Base-by-base conservation (phyloP, 163 green algal species). In the Scenedesmus sp. region DNA sequence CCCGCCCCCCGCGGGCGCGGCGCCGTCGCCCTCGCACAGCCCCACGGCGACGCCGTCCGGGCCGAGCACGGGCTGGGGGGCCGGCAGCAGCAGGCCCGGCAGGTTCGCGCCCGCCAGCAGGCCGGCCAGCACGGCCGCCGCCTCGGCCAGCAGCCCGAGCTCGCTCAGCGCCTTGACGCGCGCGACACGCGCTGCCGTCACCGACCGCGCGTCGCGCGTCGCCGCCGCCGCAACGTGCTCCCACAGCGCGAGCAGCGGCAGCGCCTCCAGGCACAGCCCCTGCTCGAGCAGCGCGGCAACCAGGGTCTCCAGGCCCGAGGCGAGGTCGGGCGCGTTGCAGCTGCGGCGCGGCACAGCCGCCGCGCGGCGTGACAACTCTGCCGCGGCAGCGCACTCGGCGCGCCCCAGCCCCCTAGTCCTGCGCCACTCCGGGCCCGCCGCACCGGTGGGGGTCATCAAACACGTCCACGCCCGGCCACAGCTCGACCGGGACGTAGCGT, bases 291-390 rank as follows among this genome's bases (percentile, higher is more conserved):
- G 81, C 18, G 70, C 63, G 36, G 24, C 14, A 17, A 62, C 29
- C 10, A 84, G 50, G 14, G 62, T 65, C 70, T 91, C 85, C 28
- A 91, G 63, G 51, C 84, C 82, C 1, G 69, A 74, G 33, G 85
- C 51, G 50, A 94, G 75, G 67, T 93, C 85, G 14, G 74, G 57
- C n/a, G 86, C 75, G 29, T 87, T 89, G 79, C 86, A 90, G 56
- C 81, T 87, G 73, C 31, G 60, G 11, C 33, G 33, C 67, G 51
- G 42, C 67, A 50, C n/a, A n/a, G n/a, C n/a, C 48, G 48, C 18
- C 17, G 17, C 18, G 48, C 18, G 48, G 48, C 18, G 17, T 57
- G 15, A 18, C 17, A 57, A 57, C 15, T 57, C 17, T 24, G 17
- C 15, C 18, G 48, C 48, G 18, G 48, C 48, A 57, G 48, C 48